Evolutionary conservation across 169 alveolate species (phyloP), one percentile per base, ranked within the genome.

Genomic region (Sarcocystis neurona): DNA sequence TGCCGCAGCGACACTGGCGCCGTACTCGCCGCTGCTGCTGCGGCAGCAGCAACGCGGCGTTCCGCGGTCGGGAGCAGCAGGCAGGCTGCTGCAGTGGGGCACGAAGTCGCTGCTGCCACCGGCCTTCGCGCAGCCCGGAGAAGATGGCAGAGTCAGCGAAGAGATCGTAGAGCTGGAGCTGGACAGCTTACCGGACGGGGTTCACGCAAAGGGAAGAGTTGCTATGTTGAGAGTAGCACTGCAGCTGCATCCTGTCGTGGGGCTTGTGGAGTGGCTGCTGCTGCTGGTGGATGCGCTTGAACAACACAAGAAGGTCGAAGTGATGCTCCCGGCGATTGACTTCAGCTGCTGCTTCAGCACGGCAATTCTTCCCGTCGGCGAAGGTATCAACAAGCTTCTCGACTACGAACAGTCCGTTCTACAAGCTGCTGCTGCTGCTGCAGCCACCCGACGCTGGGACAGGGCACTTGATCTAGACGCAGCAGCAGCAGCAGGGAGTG

Each of bases 291-390:
- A 72, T 39, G 34, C 41, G 37, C 32, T 72, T 1, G 23, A 43
- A 30, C 82, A 72, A 53, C 82, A 72, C 18, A n/a, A 43, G 34
- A 72, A 15, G 56, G 82, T 56, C 0, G 82, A 72, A 39, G 56
- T 39, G 80, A 82, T 72, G 80, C 75, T 43, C 37, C 91, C 91
- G 30, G 91, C 87, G 5, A 53, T 87, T 6, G 60, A 82, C 48
- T 87, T 87, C 44, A 79, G 91, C 39, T 87, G 91, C 47, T 87
- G 91, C 23, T 87, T 74, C 87, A 74, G 87, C 2, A 87, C 91
- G 34, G 91, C 91, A n/a, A 48, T 82, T 30, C 75, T 74, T 68
- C 48, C 53, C 47, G 34, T 50, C 30, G 86, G 79, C 23, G 77
- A 34, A 1, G 91, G 91, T 4, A 70, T 87, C 58, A 53, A 75